Base-by-base conservation (phyloP, 805 yeast genomes). In the Candida verbasci region DNA sequence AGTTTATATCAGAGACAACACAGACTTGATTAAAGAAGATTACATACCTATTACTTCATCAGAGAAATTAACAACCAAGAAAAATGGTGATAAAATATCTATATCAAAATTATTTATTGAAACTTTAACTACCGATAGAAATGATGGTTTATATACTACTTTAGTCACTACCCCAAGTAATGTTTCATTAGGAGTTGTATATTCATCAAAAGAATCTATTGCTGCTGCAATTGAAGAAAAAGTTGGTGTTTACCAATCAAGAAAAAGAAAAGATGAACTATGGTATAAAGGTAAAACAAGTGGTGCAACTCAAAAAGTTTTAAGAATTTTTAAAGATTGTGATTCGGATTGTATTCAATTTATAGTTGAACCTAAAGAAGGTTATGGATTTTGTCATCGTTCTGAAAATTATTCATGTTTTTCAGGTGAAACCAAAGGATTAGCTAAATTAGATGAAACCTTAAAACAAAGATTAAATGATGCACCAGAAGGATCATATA, bases 211-310 rank as follows among this genome's bases (percentile, higher is more conserved):
- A 28, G 88, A 83, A 48, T 86, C 96, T 23, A 78, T 93, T 50
- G 62, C 74, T 29, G 89, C 84, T 50, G 93, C 97, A 9, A 75
- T 93, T 47, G 77, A 76, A 42, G 82, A 86, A 16, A 74, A 77
- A 34, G 78, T 86, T 8, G 98, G 98, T 40, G 96, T 93, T 2
- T 93, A 93, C 62, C 96, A 84, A 60, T 86, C 96, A 7, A 81
- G 98, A 50, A 80, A 83, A 52, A 62, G 73, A 36, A 52, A 53
- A 15, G 80, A 86, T 43, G 97, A 95, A 29, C 72, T 93, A 41
- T 93, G 98, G 98, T 84, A 81, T 58, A 93, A 93, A 60, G 98
- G 98, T 21, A 82, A 83, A 38, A 86, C 96, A 2, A 84, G 95
- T n/a, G 98, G 98, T 15, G 95, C 95, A 35, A 86, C 94, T 1